Evolutionary conservation across 257 asterid genomes (phyloP), one percentile per base, ranked within the genome.

Genomic region (Gentiana macrophylla): DNA sequence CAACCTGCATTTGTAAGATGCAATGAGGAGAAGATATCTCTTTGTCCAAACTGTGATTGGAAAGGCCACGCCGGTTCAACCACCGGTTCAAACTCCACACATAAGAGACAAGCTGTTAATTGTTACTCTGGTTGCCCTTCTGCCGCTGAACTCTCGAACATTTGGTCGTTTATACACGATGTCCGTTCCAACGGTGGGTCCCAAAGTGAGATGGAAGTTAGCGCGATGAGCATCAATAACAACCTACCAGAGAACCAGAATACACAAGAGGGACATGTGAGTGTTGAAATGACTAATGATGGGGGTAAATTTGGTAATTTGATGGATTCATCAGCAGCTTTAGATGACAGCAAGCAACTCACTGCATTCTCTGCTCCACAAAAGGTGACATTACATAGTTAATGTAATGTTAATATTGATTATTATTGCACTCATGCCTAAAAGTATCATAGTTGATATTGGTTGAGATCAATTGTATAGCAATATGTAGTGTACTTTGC

Each of bases 121-220:
- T 82, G 86, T 76, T 91, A 82, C 73, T 67, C 88, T 32, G 96
- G 84, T 55, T 86, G 96, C 61, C 98, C 98, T 64, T 80, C 96
- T 4, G 81, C 87, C 12, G 73, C 82, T n/a, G 96, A 86, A 52
- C 86, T 86, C 64, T 80, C 94, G 7, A 60, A 72, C 37, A 83
- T 78, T 12, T 86, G 96, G 98, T 69, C 89, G 35, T 80, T 84
- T 72, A 72, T 80, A 50, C 61, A 71, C 4, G 84, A 82, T 47
- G 47, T 65, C 54, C 81, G 84, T 64, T 67, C 79, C 4, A 77
- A 59, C 37, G 78, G 64, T 60, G 76, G 71, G 68, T 70, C 85
- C 5, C 57, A 77, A 43, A 70, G 74, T 43, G 85, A 90, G 71
- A 76, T 71, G 69, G 84, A 79, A 66, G 77, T 76, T 67, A 70